These are phyloP conservation scores for Neoboletus subvelutipes DNA, from an alignment of 768 basidiomycete species.

Conservation along the genomic window DNA sequence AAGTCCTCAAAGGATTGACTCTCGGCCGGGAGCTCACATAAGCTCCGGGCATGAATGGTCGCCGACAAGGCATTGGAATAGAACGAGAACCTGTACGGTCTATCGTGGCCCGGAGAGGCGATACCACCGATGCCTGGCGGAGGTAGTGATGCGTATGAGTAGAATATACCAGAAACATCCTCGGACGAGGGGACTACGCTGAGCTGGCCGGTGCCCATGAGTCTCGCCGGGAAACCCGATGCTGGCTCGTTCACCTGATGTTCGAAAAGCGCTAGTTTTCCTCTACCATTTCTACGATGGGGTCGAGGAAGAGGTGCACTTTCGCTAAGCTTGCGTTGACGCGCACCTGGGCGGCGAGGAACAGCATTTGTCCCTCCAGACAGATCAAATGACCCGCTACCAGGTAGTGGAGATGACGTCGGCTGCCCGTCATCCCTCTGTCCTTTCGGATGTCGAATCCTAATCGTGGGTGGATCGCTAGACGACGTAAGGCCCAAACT, in stretches of 20 bases:
- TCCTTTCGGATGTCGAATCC: slow-evolving; percentile 12
- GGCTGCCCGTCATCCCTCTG: slow-evolving; percentile 9
- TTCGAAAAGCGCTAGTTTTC: slow-evolving; percentile 93
- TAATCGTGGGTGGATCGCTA: slow-evolving; percentile 21
- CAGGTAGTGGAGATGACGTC: neutral
- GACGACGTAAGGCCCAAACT: slow-evolving; percentile 58
- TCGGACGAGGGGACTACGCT: slow-evolving; percentile 43
- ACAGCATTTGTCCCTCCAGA: slow-evolving; percentile 9
- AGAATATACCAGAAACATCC: slow-evolving; percentile 31
- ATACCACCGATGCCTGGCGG: slow-evolving; percentile 30
- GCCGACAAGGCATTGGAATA: slow-evolving; percentile 91
- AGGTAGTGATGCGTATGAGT: slow-evolving; percentile 11
- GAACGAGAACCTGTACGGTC: slow-evolving; percentile 97
- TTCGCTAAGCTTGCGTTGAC: slow-evolving; percentile 87
- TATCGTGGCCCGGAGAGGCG: slow-evolving; percentile 63
- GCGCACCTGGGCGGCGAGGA: slow-evolving; percentile 36
- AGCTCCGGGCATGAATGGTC: slow-evolving; percentile 91
- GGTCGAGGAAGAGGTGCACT: slow-evolving; percentile 68
- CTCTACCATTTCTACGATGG: slow-evolving; percentile 58
- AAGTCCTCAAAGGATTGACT: slow-evolving; percentile 92
- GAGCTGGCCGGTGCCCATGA: slow-evolving; percentile 31
- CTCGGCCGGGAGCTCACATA: slow-evolving; percentile 91
- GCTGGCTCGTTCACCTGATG: slow-evolving; percentile 47
- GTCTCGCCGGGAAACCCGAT: slow-evolving; percentile 44
- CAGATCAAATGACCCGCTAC: slow-evolving; percentile 8